These are phyloP conservation scores for Cordyceps farinosa DNA, from an alignment of 2,329 filamentous ascomycete genomes.

Conservation along the genomic window DNA sequence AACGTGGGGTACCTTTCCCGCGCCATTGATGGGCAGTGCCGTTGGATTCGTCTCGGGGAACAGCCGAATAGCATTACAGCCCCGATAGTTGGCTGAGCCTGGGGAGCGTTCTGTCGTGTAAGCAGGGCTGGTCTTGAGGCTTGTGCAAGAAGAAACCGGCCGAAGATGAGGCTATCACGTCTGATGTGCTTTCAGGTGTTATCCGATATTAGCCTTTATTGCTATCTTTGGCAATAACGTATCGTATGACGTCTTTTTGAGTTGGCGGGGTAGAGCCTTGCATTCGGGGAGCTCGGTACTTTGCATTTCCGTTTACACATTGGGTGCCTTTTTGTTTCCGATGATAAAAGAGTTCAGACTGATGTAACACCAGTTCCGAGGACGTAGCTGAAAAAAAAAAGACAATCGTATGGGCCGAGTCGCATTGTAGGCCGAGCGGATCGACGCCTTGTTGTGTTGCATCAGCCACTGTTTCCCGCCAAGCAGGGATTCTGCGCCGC, in stretches of 20 bases:
- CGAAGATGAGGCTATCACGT: background rate
- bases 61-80: too few species aligned
- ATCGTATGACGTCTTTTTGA: background rate
- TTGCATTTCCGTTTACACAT: background rate
- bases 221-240: background rate
- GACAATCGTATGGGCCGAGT: background rate
- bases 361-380: background rate
- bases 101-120: too few species aligned
- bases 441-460: background rate
- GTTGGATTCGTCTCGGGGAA: too few species aligned
- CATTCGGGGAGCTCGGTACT: background rate
- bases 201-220: background rate
- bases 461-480: background rate
- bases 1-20: background rate
- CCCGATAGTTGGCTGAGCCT: too few species aligned
- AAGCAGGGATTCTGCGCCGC: background rate
- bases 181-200: background rate
- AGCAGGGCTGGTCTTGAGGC: background rate
- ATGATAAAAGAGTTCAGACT: background rate
- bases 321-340: background rate
- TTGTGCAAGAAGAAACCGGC: background rate
- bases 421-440: background rate
- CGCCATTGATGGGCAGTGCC: background rate
- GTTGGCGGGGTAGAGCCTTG: background rate
- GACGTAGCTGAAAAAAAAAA: background rate